Evolutionary conservation across 495 filamentous ascomycete species (phyloP), one percentile per base, ranked within the genome.

Genomic region (Neurospora sublineolata): DNA sequence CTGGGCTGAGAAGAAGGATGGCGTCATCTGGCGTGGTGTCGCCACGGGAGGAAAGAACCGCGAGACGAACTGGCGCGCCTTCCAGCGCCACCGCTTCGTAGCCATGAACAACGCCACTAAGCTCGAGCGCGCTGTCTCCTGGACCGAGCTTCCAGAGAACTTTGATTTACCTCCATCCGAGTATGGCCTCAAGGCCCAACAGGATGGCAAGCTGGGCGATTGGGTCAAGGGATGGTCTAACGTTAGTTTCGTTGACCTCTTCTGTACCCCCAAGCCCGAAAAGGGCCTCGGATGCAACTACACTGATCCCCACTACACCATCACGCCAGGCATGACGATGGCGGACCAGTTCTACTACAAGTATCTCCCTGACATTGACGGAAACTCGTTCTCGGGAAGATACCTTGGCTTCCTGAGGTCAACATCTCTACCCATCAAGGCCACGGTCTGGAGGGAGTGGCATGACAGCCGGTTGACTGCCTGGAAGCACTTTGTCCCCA

Each of bases 401-500:
- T 93, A 90, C 81, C 85, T 88, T 4, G 89, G 88, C 7, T 93
- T 92, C 75, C 80, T 91, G 23, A 82, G 87, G 68, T 88, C 85
- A 67, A 90, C 86, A 33, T 87, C 86, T 18, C 74, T 93, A 14
- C 88, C 88, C 0, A 83, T 93, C 79, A 93, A 93, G 77, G 87
- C 90, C 1, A 91, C 91, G 9, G 85, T 93, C 40, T 93, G 90
- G 83, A 83, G 87, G 11, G 91, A 92, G 79, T 92, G 90, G 91
- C 91, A 92, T 72, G 91, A 93, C 75, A 87, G 85, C 41, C 80
- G 91, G 27, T 80, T 93, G 9, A 83, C 90, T 27, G 84, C 89
- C 12, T 93, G 91, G 91, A 86, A 86, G 70, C 91, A 93, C 74
- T 93, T 89, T 74, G 90, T 93, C n/a, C 93, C 93, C 1, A 92